Conservation (phyloP, 2,329 filamentous ascomycete species). For the Trichophyton mentagrophytes region DNA sequence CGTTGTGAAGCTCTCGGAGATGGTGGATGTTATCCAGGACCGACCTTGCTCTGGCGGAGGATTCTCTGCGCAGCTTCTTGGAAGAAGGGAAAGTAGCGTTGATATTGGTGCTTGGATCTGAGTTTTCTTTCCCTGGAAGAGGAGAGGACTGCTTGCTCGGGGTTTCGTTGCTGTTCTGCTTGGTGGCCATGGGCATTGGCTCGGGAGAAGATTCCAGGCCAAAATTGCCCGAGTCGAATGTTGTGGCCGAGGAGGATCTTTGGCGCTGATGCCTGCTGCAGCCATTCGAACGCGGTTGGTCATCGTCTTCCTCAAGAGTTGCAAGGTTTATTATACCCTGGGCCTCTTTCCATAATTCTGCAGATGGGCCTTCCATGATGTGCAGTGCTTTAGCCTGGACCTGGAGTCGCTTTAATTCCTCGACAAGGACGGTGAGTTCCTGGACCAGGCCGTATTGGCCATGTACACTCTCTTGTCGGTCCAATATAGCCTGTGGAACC, state of each 20-base stretch:
- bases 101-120: not conserved
- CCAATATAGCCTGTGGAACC: conserved; percentile 50
- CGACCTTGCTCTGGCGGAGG: conserved; percentile 10
- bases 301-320: conserved; percentile 50
- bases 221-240: conserved; percentile 1
- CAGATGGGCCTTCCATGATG: conserved; percentile 42
- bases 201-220: conserved; percentile 5
- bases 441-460: conserved; percentile 52
- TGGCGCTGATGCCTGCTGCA: not conserved
- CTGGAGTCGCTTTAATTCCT: conserved; percentile 51
- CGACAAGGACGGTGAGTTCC: conserved; percentile 51
- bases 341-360: conserved; percentile 49
- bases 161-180: not conserved
- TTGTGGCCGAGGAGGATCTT: conserved; percentile 7
- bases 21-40: conserved; percentile 10
- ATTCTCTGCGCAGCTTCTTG: conserved; percentile 12
- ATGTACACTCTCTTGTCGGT: conserved; percentile 52
- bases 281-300: conserved; percentile 12
- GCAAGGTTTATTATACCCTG: conserved; percentile 55
- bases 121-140: not conserved
- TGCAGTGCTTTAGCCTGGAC: conserved; percentile 42
- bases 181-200: not conserved
- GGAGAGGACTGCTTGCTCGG: not conserved
- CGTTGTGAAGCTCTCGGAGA: conserved; percentile 5
- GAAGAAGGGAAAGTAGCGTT: not conserved